Conservation (phyloP, 2,329 filamentous ascomycete species). For the Metarhizium humberi region DNA sequence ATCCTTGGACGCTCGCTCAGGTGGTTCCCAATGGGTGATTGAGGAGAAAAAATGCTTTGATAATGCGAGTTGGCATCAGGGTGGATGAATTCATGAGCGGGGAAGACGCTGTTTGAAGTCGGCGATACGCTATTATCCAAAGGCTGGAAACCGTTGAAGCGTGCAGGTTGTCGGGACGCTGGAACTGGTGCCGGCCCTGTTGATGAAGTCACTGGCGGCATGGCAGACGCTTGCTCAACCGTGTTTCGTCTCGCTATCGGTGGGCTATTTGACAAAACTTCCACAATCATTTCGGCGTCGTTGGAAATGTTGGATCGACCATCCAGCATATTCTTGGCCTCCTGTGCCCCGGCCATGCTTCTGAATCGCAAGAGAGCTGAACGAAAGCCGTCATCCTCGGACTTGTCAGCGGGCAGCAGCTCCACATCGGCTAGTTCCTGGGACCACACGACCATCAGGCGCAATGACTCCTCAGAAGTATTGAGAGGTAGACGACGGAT, state of each 20-base stretch:
- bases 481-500: constrained; percentile 46
- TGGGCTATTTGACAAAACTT: constrained; percentile 41
- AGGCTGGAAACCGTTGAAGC: constrained; percentile 55
- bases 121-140: constrained; percentile 51
- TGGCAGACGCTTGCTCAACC: constrained; percentile 12
- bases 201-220: constrained; percentile 25
- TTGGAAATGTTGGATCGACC: constrained; percentile 43
- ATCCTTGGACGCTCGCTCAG: constrained; percentile 51
- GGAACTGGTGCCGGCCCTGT: constrained; percentile 31
- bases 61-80: constrained; percentile 44
- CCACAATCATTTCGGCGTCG: constrained; percentile 44
- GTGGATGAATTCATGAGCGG: constrained; percentile 48
- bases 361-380: constrained; percentile 46
- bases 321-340: constrained; percentile 49
- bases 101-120: constrained; percentile 43
- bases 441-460: constrained; percentile 50
- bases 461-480: constrained; percentile 43
- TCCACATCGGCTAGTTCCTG: constrained; percentile 44
- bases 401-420: constrained; percentile 38
- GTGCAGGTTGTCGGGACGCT: constrained; percentile 42
- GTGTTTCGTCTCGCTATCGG: constrained; percentile 18
- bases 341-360: constrained; percentile 40
- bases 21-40: constrained; percentile 63
- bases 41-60: constrained; percentile 60
- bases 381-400: constrained; percentile 39